phyloP scores from a whole-genome alignment of 169 alveolate species.

The Plasmodium blacklocki region DNA sequence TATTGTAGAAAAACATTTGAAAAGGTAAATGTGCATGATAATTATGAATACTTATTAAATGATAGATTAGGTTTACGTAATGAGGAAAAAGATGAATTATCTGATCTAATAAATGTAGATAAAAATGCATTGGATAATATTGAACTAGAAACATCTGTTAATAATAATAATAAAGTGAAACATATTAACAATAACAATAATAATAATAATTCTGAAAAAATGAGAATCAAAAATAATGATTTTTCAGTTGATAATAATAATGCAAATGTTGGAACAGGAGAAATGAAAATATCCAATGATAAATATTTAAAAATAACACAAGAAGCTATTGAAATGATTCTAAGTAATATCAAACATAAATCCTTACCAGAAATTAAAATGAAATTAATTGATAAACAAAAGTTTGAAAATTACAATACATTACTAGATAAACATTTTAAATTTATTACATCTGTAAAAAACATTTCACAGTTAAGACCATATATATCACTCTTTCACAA shows the following conservation, averaged over 20 bases:
- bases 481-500: conserved; percentile 63
- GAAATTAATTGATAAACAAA: conserved; percentile 48
- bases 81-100: conserved; percentile 58
- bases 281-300: conserved; percentile 66
- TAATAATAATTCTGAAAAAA: conserved; percentile 11
- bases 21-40: conserved; percentile 42
- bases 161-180: background rate
- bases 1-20: conserved; percentile 69
- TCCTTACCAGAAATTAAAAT: conserved; percentile 66
- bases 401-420: conserved; percentile 68
- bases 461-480: conserved; percentile 50
- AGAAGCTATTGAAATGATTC: conserved; percentile 75
- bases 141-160: background rate
- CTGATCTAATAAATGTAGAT: conserved; percentile 31
- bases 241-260: conserved; percentile 23
- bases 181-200: background rate
- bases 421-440: conserved; percentile 67
- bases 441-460: conserved; percentile 63
- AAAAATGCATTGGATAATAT: conserved; percentile 46
- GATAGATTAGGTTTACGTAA: conserved; percentile 50
- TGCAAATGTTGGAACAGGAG: conserved; percentile 8
- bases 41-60: conserved; percentile 56
- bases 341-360: conserved; percentile 59
- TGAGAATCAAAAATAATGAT: conserved; percentile 23
- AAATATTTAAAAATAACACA: conserved; percentile 62